Conservation (phyloP, 768 basidiomycete genomes). For the Coprinopsis marcescibilis region DNA sequence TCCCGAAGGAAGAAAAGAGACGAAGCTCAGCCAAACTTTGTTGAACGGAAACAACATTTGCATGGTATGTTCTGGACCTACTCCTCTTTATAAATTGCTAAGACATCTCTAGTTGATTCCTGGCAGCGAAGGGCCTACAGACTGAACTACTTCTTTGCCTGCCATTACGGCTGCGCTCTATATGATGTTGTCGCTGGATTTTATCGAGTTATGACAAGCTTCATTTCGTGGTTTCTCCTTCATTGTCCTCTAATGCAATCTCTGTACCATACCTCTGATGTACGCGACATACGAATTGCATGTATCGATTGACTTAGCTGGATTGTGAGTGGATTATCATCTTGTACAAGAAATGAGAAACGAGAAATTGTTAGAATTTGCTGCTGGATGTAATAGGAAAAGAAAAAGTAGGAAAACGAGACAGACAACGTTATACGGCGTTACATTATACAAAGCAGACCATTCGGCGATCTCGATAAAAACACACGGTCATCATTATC, state of each 20-base stretch:
- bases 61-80: constrained; percentile 54
- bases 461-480: constrained; percentile 9
- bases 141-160: not conserved
- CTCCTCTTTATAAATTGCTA: not conserved
- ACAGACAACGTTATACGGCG: not conserved
- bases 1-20: constrained; percentile 75
- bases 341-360: too few species aligned
- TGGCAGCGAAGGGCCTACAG: constrained; percentile 29
- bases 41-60: constrained; percentile 96
- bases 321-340: too few species aligned
- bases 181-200: too few species aligned
- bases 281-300: too few species aligned
- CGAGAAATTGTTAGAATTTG: too few species aligned
- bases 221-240: too few species aligned
- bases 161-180: too few species aligned
- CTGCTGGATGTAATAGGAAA: constrained; percentile 13
- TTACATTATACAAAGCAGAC: constrained; percentile 8
- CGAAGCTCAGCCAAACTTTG: constrained; percentile 79
- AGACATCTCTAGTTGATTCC: constrained; percentile 29
- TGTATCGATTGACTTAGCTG: too few species aligned
- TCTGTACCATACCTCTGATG: too few species aligned
- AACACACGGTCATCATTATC: constrained; percentile 9
- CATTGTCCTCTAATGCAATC: too few species aligned
- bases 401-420: constrained; percentile 10
- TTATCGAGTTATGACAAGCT: too few species aligned